Evolutionary conservation across 2,329 filamentous ascomycete genomes (phyloP).

Genomic region (Dothistroma pini): DNA sequence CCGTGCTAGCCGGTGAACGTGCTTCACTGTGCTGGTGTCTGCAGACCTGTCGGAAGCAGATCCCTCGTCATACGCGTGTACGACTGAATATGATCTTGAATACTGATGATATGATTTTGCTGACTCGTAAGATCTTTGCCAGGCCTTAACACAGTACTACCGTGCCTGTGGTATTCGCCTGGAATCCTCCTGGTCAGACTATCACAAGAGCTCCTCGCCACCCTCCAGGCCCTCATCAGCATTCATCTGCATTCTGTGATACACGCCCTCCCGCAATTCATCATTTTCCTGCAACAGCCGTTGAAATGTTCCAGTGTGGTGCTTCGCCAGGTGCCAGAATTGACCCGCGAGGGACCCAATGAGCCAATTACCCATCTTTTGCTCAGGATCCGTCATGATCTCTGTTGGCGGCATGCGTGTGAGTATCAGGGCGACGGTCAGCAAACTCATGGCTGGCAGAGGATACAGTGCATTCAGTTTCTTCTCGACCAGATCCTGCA

Average conservation of each 20-base stretch:
- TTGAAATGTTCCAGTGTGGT: not conserved
- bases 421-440: conserved; percentile 9
- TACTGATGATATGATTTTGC: too few species aligned
- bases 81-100: too few species aligned
- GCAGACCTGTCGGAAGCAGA: too few species aligned
- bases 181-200: not conserved
- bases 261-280: not conserved
- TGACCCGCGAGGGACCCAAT: conserved; percentile 7
- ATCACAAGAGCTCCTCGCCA: not conserved
- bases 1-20: too few species aligned
- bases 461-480: conserved; percentile 19
- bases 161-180: too few species aligned
- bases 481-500: conserved; percentile 19
- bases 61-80: too few species aligned
- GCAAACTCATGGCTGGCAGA: conserved; percentile 9
- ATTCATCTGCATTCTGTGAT: not conserved
- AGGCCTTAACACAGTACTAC: too few species aligned
- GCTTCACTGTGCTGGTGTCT: too few species aligned
- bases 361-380: conserved; percentile 8
- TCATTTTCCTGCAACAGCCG: not conserved
- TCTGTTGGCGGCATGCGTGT: not conserved
- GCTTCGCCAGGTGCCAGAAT: conserved; percentile 5
- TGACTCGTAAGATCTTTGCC: too few species aligned
- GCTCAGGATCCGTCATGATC: conserved; percentile 5
- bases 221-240: not conserved